phyloP scores from a whole-genome alignment of 1,139 yeast genomes.

The Suhomyces taliae region DNA sequence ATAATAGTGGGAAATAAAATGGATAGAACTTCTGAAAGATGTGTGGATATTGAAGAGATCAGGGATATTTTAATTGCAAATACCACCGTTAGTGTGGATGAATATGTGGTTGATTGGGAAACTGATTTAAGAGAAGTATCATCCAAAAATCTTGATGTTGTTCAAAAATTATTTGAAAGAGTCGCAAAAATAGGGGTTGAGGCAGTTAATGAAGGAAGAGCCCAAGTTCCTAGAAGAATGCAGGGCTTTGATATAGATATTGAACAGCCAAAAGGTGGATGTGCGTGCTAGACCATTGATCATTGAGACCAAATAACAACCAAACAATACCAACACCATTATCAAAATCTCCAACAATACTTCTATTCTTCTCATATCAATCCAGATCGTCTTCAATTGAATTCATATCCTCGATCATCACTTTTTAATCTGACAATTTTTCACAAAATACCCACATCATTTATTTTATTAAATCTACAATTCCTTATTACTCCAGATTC shows the following conservation, averaged over 20 bases:
- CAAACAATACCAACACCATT: not conserved
- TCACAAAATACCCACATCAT: no score
- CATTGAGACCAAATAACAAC: constrained; percentile 8
- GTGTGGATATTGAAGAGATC: constrained; percentile 44
- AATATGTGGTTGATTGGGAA: constrained; percentile 41
- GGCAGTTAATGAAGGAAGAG: constrained; percentile 16
- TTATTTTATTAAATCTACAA: no score
- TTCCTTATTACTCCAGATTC: not conserved
- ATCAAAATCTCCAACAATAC: not conserved
- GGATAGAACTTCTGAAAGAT: constrained; percentile 42
- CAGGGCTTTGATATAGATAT: constrained; percentile 43
- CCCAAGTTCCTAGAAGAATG: constrained; percentile 19
- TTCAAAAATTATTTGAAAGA: constrained; percentile 40
- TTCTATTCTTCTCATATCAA: not conserved
- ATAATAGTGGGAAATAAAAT: constrained; percentile 57
- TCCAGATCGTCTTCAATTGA: no score
- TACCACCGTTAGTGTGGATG: constrained; percentile 28
- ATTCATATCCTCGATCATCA: no score
- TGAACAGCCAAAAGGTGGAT: constrained; percentile 12
- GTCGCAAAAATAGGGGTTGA: constrained; percentile 45
- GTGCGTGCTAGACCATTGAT: constrained; percentile 19
- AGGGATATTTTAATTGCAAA: constrained; percentile 37
- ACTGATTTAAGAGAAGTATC: constrained; percentile 46
- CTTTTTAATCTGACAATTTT: no score
- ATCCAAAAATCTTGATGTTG: constrained; percentile 40